These are phyloP conservation scores for Macrophomina pseudophaseolina DNA, from an alignment of 2,329 filamentous ascomycete species.

Conservation along the genomic window DNA sequence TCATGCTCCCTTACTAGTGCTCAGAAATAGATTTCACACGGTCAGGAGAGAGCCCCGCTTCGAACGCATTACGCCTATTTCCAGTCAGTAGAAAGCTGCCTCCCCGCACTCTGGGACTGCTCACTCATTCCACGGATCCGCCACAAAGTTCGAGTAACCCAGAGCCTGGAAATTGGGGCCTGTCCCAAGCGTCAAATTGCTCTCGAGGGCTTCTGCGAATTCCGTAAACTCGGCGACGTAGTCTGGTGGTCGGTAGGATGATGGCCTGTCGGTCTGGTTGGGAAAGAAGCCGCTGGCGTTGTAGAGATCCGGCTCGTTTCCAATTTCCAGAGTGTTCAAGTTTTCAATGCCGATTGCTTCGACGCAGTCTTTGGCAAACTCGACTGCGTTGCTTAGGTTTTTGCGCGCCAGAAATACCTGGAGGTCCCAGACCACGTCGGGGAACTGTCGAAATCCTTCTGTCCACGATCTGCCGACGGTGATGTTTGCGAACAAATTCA, in stretches of 20 bases:
- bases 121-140: slow-evolving; percentile 6
- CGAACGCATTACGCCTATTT: slow-evolving; percentile 1
- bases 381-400: slow-evolving; percentile 12
- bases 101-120: background rate
- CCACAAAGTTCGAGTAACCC: slow-evolving; percentile 14
- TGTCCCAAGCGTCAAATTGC: background rate
- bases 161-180: slow-evolving; percentile 15
- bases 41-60: background rate
- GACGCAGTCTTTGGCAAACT: slow-evolving; percentile 12
- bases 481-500: slow-evolving; percentile 4
- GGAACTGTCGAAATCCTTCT: background rate
- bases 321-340: slow-evolving; percentile 8
- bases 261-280: background rate
- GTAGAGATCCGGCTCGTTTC: slow-evolving; percentile 22
- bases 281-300: background rate
- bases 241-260: background rate
- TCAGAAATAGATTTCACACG: slow-evolving; percentile 14
- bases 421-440: slow-evolving; percentile 11
- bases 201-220: background rate
- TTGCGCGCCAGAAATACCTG: slow-evolving; percentile 12
- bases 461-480: slow-evolving; percentile 10
- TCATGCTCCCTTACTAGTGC: background rate
- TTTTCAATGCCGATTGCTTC: background rate
- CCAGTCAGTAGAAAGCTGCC: background rate
- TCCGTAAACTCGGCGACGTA: slow-evolving; percentile 11